Evolutionary conservation across 352 stramenopile genomes (phyloP), one percentile per base, ranked within the genome.

Genomic region (Phytopythium chamaehyphon): DNA sequence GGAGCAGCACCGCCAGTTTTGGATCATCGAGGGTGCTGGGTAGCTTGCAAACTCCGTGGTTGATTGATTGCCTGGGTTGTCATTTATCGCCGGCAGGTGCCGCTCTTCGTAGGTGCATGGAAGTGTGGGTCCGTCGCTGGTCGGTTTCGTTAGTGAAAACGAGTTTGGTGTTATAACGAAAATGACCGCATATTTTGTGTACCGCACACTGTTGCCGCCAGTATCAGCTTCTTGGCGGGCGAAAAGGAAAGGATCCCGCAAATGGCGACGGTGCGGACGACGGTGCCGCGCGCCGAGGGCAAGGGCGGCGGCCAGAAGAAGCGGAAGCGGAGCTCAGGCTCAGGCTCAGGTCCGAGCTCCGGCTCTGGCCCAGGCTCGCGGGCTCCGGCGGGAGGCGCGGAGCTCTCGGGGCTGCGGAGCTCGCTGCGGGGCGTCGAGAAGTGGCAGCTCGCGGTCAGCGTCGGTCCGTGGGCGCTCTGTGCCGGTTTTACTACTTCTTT

Each of bases 1-100:
- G 47, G 74, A 86, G 40, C 76, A 88, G 39, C 77, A 88, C 28
- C 74, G 77, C 16, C 66, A 80, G n/a, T 88, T 88, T 44, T 88
- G 77, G 77, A 88, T 88, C 61, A 67, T 76, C 36, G 77, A 88
- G 66, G 77, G 74, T 19, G 77, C 77, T 12, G 62, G 66, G 16
- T 69, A 73, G 47, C 18, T n/a, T n/a, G n/a, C n/a, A n/a, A n/a
- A n/a, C n/a, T n/a, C n/a, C n/a, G n/a, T n/a, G n/a, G n/a, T 33
- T 33, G 28, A 33, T 9, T 9, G 28, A 5, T 9, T 33, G 28
- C 28, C 28, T 33, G 28, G 28, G 9, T 33, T 9, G 28, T 33
- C 5, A 33, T 33, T 33, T 33, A 33, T 33, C 28, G 28, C 9
- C 5, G 28, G 28, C 28, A 9, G 9, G 28, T 33, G 28, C 28